Conservation (phyloP, 257 asterid species). For the Nicotiana knightiana region DNA sequence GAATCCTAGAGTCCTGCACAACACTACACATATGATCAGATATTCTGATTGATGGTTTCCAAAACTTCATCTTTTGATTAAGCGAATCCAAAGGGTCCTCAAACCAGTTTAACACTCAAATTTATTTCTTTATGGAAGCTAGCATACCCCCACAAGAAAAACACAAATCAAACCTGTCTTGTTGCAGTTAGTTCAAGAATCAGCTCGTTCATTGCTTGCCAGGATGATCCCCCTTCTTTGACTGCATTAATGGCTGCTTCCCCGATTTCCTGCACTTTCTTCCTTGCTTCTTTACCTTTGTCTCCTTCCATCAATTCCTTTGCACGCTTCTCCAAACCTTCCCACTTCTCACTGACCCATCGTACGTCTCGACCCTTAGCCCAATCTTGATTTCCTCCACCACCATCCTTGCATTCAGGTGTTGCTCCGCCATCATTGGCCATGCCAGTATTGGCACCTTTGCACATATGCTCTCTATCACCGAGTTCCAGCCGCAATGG, state of each 20-base stretch:
- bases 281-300: constrained; percentile 32
- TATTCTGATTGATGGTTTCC: background rate
- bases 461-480: constrained; percentile 59
- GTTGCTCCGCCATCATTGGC: constrained; percentile 88
- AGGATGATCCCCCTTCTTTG: constrained; percentile 64
- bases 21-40: background rate
- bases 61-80: background rate
- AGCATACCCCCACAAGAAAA: too few relatives aligned
- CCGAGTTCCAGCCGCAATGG: constrained; percentile 82
- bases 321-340: constrained; percentile 31
- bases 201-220: constrained; percentile 34
- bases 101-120: background rate
- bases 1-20: background rate
- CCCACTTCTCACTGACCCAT: constrained; percentile 34
- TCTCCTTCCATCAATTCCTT: constrained; percentile 59
- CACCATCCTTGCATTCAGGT: constrained; percentile 50
- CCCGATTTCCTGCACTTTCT: constrained; percentile 34
- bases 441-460: constrained; percentile 66
- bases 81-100: background rate
- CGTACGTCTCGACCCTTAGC: constrained; percentile 25
- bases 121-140: too few relatives aligned
- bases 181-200: constrained; percentile 24
- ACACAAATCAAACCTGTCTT: background rate
- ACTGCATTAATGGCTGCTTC: constrained; percentile 36
- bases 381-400: constrained; percentile 60